A percentile compares a stretch with the other conserved stretches of the same genome.
Conservation (phyloP, 1,139 yeast genomes). For the Taphrina sp. region DNA sequence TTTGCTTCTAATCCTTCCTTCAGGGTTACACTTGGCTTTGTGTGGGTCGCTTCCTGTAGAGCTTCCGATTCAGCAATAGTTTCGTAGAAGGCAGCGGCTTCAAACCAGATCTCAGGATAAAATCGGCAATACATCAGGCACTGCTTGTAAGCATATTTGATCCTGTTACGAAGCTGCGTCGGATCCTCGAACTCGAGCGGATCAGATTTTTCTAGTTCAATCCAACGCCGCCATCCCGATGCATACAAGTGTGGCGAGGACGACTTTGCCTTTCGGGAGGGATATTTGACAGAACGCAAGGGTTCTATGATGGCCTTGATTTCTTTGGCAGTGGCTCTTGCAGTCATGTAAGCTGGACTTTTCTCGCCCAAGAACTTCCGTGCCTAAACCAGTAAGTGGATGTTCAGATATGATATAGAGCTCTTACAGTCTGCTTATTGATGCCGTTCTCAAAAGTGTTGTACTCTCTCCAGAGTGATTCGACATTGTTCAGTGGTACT, state of each 20-base stretch:
- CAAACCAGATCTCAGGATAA: slow-evolving; percentile 84
- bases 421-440: slow-evolving; percentile 56
- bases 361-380: slow-evolving; percentile 81
- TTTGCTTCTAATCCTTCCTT: slow-evolving; percentile 61
- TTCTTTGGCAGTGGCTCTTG: slow-evolving; percentile 75
- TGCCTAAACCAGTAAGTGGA: slow-evolving; percentile 46
- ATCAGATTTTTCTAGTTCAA: slow-evolving; percentile 73
- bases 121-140: slow-evolving; percentile 67
- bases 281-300: slow-evolving; percentile 47
- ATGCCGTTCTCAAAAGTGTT: slow-evolving; percentile 78
- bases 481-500: slow-evolving; percentile 72
- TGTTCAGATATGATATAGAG: background rate
- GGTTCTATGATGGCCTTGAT: slow-evolving; percentile 59
- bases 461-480: slow-evolving; percentile 75
- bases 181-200: slow-evolving; percentile 58
- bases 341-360: slow-evolving; percentile 85
- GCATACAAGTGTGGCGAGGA: slow-evolving; percentile 47
- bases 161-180: slow-evolving; percentile 50
- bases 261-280: slow-evolving; percentile 46
- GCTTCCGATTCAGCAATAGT: slow-evolving; percentile 42
- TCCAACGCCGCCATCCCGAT: slow-evolving; percentile 70
- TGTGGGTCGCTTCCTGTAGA: slow-evolving; percentile 39
- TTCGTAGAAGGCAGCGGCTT: slow-evolving; percentile 51
- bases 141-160: slow-evolving; percentile 72
- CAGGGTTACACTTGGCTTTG: slow-evolving; percentile 44